These are phyloP conservation scores for Cercospora sp. DNA, from an alignment of 2,329 filamentous ascomycete species.

Conservation along the genomic window DNA sequence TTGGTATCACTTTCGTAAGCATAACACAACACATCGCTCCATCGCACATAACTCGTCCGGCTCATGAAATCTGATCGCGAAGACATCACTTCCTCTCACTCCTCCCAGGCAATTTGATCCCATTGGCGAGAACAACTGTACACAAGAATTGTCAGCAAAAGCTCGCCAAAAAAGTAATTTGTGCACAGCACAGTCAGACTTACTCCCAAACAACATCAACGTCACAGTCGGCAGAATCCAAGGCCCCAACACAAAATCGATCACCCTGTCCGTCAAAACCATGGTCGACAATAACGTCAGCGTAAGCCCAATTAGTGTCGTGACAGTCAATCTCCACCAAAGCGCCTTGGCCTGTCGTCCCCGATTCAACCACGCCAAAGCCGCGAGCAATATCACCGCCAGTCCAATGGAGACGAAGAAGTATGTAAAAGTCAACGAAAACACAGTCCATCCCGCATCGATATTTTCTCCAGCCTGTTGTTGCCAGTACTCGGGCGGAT, in stretches of 20 bases:
- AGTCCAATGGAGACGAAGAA: conserved; percentile 35
- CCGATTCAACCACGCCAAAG: conserved; percentile 31
- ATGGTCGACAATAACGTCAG: conserved; percentile 14
- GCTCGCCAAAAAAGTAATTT: neutral
- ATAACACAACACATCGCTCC: neutral
- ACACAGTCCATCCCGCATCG: conserved; percentile 14
- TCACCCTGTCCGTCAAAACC: neutral
- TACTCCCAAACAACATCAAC: neutral
- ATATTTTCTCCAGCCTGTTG: conserved; percentile 4
- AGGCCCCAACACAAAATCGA: conserved; percentile 6
- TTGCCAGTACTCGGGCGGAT: conserved; percentile 5
- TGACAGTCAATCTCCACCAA: conserved; percentile 32
- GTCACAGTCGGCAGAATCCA: conserved; percentile 24
- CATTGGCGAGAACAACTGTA: conserved; percentile 1
- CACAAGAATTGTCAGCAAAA: neutral
- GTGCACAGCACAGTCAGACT: neutral
- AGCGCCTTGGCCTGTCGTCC: conserved; percentile 27
- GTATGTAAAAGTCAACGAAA: conserved; percentile 34
- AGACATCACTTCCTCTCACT: neutral
- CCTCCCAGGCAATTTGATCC: conserved; percentile 1
- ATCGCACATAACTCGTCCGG: neutral
- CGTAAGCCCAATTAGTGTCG: conserved; percentile 9
- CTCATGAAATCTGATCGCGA: too few species aligned
- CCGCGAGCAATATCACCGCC: conserved; percentile 34
- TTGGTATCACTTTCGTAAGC: neutral